These are phyloP conservation scores for Rheum nobile DNA, from an alignment of 148 eudicot species.

Conservation along the genomic window DNA sequence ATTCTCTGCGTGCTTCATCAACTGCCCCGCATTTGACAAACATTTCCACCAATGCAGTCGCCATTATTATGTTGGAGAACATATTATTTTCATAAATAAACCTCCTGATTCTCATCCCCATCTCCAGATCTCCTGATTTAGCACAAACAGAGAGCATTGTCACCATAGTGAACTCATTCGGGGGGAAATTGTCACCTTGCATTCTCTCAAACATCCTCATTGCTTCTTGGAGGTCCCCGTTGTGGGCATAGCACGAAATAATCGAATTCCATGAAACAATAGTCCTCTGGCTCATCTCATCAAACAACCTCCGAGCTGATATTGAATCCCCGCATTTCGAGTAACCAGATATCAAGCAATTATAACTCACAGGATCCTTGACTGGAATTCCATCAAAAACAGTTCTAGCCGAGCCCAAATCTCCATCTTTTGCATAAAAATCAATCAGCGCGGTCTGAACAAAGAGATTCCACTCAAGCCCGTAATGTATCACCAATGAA, in stretches of 20 bases:
- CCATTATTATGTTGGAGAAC: conserved; percentile 35
- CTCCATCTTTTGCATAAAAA: conserved; percentile 43
- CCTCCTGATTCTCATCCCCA: conserved; percentile 33
- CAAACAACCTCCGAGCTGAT: conserved; percentile 38
- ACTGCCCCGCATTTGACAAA: conserved; percentile 52
- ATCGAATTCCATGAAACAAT: conserved; percentile 54
- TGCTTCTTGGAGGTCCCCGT: conserved; percentile 36
- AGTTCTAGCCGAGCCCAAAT: conserved; percentile 29
- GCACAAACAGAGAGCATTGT: conserved; percentile 45
- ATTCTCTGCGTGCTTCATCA: conserved; percentile 40
- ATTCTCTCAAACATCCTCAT: conserved; percentile 42
- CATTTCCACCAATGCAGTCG: conserved; percentile 57
- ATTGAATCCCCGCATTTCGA: conserved; percentile 29
- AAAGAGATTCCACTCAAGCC: conserved; percentile 36
- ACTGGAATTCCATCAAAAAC: conserved; percentile 37
- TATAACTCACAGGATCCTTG: conserved; percentile 36
- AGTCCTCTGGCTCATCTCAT: conserved; percentile 41
- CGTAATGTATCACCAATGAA: conserved; percentile 27
- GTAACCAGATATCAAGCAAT: conserved; percentile 41
- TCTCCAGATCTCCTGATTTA: conserved; percentile 33
- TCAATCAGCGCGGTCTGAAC: conserved; percentile 40
- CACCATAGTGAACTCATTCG: conserved; percentile 38
- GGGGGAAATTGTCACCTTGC: conserved; percentile 24
- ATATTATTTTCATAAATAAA: conserved; percentile 32
- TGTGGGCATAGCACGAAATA: conserved; percentile 37